phyloP scores from a whole-genome alignment of 2,329 filamentous ascomycete genomes.

The Trichoderma sp. region DNA sequence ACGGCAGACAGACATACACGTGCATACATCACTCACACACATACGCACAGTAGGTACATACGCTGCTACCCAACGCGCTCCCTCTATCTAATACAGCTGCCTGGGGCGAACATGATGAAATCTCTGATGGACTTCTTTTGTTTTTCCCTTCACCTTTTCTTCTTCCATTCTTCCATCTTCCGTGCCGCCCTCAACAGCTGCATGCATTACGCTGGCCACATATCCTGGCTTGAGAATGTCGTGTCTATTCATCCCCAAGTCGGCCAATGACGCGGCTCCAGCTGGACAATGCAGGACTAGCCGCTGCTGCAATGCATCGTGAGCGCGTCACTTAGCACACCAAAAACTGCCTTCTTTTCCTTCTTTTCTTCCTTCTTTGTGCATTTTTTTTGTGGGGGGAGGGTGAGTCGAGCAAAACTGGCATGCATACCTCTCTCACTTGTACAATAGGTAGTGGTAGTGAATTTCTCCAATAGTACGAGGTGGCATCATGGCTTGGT shows the following conservation, averaged over 20 bases:
- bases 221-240: not conserved
- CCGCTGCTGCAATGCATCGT: constrained; percentile 15
- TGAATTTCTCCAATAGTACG: not conserved
- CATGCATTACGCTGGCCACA: constrained; percentile 1
- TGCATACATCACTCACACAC: not conserved
- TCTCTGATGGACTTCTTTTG: not conserved
- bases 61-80: not conserved
- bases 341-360: not conserved
- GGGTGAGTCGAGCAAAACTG: not conserved
- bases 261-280: constrained; percentile 21
- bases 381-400: not conserved
- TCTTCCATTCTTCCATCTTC: not conserved
- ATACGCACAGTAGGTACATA: not conserved
- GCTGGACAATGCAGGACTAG: constrained; percentile 22
- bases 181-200: not conserved
- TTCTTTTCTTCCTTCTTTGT: not conserved
- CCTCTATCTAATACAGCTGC: not conserved
- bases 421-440: not conserved
- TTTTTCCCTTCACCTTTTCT: not conserved
- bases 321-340: constrained; percentile 13
- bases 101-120: not conserved
- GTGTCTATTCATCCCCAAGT: not conserved
- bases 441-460: not conserved
- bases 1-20: not conserved
- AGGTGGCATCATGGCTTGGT: not conserved